Conservation (phyloP, 176 grass and related monocot species). For the Dendrocalamus sinicus region DNA sequence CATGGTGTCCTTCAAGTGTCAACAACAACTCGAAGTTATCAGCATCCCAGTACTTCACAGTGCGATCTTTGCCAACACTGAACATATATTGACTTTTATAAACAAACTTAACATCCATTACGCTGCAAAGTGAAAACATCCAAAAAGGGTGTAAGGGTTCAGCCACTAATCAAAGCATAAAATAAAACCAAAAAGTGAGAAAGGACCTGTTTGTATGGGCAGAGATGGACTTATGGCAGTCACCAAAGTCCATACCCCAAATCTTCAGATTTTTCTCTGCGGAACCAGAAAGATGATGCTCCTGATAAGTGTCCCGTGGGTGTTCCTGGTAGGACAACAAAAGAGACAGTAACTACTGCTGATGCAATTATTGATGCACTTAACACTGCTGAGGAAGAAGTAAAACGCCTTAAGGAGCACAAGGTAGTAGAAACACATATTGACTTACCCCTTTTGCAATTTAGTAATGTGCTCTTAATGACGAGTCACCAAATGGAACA, state of each 20-base stretch:
- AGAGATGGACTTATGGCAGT: conserved; percentile 89
- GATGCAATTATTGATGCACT: conserved; percentile 95
- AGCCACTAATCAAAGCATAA: neutral
- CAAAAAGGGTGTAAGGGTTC: conserved; percentile 21
- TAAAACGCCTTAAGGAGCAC: conserved; percentile 73
- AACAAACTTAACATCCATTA: conserved; percentile 97
- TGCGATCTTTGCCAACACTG: conserved; percentile 91
- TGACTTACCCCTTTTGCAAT: neutral
- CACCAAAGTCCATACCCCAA: conserved; percentile 97
- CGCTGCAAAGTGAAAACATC: conserved; percentile 54
- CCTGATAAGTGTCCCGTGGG: conserved; percentile 83
- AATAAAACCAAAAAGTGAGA: conserved; percentile 3
- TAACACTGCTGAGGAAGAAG: conserved; percentile 81
- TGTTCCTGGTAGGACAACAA: conserved; percentile 85
- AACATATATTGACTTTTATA: conserved; percentile 93
- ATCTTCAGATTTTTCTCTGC: conserved; percentile 97
- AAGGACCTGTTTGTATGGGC: conserved; percentile 80
- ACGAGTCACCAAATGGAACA: neutral
- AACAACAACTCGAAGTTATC: conserved; percentile 97
- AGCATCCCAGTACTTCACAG: conserved; percentile 94
- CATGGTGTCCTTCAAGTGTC: conserved; percentile 96
- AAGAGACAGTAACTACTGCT: conserved; percentile 79
- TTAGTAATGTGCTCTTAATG: neutral
- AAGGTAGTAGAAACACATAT: conserved; percentile 49
- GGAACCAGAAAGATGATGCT: conserved; percentile 83